A percentile compares a stretch with the other conserved stretches of the same genome.
phyloP scores from a whole-genome alignment of 805 yeast genomes.

The Barnettozyma salicaria region DNA sequence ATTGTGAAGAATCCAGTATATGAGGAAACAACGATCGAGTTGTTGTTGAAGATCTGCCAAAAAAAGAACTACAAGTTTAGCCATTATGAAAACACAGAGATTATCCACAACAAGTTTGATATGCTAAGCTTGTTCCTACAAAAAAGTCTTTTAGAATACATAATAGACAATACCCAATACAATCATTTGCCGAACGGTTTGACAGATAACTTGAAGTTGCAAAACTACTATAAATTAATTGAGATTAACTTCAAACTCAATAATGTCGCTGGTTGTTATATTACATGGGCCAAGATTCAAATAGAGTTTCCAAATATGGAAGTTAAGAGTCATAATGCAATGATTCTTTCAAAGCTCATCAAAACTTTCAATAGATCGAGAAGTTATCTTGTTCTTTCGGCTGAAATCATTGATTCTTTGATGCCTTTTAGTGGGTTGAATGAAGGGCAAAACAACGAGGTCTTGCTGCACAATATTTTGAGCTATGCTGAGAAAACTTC shows the following conservation, averaged over 20 bases:
- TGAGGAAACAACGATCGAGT: constrained; percentile 19
- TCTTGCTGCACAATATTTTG: constrained; percentile 12
- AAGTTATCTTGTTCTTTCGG: constrained; percentile 11
- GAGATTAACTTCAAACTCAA: constrained; percentile 13
- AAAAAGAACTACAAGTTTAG: constrained; percentile 11
- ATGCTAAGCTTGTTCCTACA: constrained; percentile 8
- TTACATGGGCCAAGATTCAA: constrained; percentile 18
- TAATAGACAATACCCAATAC: constrained; percentile 8
- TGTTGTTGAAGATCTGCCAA: constrained; percentile 13
- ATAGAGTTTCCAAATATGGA: constrained; percentile 7
- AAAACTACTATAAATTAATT: constrained; percentile 12
- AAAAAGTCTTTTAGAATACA: constrained; percentile 10
- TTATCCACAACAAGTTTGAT: constrained; percentile 13
- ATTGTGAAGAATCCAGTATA: constrained; percentile 17
- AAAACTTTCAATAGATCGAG: constrained; percentile 12
- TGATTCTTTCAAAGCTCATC: constrained; percentile 13
- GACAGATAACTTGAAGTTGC: constrained; percentile 3
- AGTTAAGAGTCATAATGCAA: constrained; percentile 17
- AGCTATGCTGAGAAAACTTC: constrained; percentile 9
- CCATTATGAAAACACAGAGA: constrained; percentile 13
- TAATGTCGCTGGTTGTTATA: constrained; percentile 20
- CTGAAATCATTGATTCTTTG: constrained; percentile 17
- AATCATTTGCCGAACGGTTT: background rate
- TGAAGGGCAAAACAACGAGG: constrained; percentile 2
- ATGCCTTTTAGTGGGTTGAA: constrained; percentile 14